These are phyloP conservation scores for Penicillium occitanis DNA, from an alignment of 2,329 filamentous ascomycete genomes.

Conservation along the genomic window DNA sequence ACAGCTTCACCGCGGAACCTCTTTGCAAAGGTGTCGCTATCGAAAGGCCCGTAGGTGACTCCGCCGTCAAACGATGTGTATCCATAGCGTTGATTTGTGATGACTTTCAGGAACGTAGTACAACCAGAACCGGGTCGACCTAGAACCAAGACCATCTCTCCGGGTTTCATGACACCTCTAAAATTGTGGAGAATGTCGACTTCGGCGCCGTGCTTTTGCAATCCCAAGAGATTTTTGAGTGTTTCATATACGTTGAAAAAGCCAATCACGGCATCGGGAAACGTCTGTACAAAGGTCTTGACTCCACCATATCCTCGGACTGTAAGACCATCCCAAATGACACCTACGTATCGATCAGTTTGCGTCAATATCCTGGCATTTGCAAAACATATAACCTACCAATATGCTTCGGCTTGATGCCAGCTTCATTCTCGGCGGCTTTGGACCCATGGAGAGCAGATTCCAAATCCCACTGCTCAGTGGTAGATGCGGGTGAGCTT, in stretches of 20 bases:
- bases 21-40: constrained; percentile 66
- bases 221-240: constrained; percentile 61
- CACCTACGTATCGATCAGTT: constrained; percentile 45
- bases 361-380: neutral
- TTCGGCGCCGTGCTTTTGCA: constrained; percentile 67
- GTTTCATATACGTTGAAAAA: constrained; percentile 75
- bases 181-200: constrained; percentile 70
- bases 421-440: constrained; percentile 69
- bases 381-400: constrained; percentile 37
- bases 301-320: constrained; percentile 73
- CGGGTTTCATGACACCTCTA: constrained; percentile 65
- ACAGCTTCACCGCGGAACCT: constrained; percentile 77
- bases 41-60: constrained; percentile 74
- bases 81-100: constrained; percentile 65
- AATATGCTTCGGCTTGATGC: constrained; percentile 77
- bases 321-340: constrained; percentile 74
- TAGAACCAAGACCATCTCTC: constrained; percentile 85
- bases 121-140: constrained; percentile 74
- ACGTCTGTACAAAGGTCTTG: constrained; percentile 71
- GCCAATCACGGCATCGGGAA: constrained; percentile 72
- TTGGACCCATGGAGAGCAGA: constrained; percentile 68
- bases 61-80: constrained; percentile 67
- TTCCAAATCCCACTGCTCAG: constrained; percentile 73
- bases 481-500: constrained; percentile 41
- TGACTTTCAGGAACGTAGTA: constrained; percentile 67